Evolutionary conservation across 129 eudicot genomes (phyloP).

Genomic region (Tanacetum coccineum): DNA sequence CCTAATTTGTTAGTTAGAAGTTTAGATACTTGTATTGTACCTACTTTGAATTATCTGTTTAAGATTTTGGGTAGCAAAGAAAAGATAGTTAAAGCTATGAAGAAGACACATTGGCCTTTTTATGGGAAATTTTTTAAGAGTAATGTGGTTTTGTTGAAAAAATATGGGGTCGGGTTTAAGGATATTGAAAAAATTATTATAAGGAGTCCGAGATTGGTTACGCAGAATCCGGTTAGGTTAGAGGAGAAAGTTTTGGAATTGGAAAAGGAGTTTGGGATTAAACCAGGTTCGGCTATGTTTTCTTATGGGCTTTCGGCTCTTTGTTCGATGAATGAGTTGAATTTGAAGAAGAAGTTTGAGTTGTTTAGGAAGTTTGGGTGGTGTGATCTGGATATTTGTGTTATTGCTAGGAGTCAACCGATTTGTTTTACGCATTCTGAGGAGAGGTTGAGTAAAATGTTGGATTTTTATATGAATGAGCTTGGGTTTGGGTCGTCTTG

Average conservation of each 20-base stretch:
- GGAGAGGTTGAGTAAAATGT: constrained; percentile 21
- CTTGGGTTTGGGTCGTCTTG: constrained; percentile 29
- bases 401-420: constrained; percentile 26
- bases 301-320: constrained; percentile 23
- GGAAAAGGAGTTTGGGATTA: constrained; percentile 35
- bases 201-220: constrained; percentile 23
- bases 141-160: constrained; percentile 14
- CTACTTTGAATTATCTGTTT: constrained; percentile 21
- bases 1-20: constrained; percentile 26
- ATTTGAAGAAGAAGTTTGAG: constrained; percentile 22
- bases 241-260: constrained; percentile 18
- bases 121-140: constrained; percentile 25
- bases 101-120: constrained; percentile 28
- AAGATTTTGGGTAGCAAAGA: constrained; percentile 26
- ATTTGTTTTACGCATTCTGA: constrained; percentile 28
- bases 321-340: constrained; percentile 16
- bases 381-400: constrained; percentile 30
- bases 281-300: constrained; percentile 20
- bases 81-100: constrained; percentile 17
- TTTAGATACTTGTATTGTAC: constrained; percentile 16
- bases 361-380: constrained; percentile 39
- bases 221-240: constrained; percentile 18
- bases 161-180: constrained; percentile 23
- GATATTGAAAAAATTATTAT: constrained; percentile 22
- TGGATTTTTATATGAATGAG: constrained; percentile 29